Percentiles rank a stretch among this genome's conserved stretches.
Evolutionary conservation across 1,284 basidiomycete species (phyloP).

Genomic region (Boletus sp.): DNA sequence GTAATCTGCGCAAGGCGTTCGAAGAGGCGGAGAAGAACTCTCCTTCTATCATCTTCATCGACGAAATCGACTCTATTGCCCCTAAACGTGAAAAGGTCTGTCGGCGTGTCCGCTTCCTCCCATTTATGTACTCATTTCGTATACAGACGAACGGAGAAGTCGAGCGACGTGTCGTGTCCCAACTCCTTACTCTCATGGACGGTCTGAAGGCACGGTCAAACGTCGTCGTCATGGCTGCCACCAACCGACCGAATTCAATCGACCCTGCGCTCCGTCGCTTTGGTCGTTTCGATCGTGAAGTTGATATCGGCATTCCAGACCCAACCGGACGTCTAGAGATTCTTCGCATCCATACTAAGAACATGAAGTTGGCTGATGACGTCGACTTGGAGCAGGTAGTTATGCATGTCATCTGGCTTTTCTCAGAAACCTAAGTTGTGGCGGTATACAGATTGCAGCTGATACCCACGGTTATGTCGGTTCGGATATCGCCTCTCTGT

Average conservation of each 20-base stretch:
- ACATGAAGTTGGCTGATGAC: conserved; percentile 98
- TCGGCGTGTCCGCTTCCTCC: background rate
- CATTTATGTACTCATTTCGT: conserved; percentile 15
- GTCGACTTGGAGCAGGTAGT: conserved; percentile 92
- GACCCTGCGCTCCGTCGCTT: conserved; percentile 97
- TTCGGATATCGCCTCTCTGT: conserved; percentile 93
- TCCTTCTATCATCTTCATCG: conserved; percentile 99
- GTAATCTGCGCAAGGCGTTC: conserved; percentile 95
- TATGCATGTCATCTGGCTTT: background rate
- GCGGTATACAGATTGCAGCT: conserved; percentile 73
- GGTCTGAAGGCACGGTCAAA: conserved; percentile 98
- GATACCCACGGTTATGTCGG: conserved; percentile 99
- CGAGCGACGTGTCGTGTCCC: conserved; percentile 97
- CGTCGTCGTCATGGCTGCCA: conserved; percentile 99
- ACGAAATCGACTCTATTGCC: conserved; percentile 98
- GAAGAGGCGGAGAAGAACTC: conserved; percentile 99
- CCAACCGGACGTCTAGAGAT: conserved; percentile 98
- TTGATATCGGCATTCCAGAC: conserved; percentile 98
- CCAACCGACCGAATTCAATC: conserved; percentile 98
- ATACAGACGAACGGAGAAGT: conserved; percentile 95
- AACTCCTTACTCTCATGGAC: conserved; percentile 97
- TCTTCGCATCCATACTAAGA: conserved; percentile 98
- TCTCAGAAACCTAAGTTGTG: conserved; percentile 10
- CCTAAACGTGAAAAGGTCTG: conserved; percentile 96
- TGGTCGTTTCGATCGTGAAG: conserved; percentile 98